These are phyloP conservation scores for Neonectria punicea DNA, from an alignment of 2,329 filamentous ascomycete species.

Conservation along the genomic window DNA sequence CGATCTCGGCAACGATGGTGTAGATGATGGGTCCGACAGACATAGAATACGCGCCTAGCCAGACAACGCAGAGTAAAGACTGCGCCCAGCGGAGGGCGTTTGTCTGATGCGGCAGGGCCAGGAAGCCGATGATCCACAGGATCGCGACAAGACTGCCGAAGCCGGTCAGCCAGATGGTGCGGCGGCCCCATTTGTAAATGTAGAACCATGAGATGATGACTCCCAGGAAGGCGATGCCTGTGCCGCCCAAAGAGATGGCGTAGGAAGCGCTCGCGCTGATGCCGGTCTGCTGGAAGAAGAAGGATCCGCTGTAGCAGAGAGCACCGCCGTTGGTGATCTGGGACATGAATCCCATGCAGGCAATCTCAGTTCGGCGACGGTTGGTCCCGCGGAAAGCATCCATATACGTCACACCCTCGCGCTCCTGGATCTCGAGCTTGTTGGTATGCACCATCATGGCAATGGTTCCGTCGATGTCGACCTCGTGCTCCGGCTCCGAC, in stretches of 20 bases:
- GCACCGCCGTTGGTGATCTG: conserved; percentile 56
- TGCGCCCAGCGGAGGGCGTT: conserved; percentile 52
- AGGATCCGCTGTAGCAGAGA: conserved; percentile 55
- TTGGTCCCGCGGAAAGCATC: conserved; percentile 62
- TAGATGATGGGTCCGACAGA: conserved; percentile 57
- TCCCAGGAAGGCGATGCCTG: conserved; percentile 55
- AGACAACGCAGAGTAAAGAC: conserved; percentile 55
- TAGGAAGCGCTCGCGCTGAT: conserved; percentile 51
- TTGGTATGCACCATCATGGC: conserved; percentile 58
- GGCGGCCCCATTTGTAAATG: conserved; percentile 54
- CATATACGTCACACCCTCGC: conserved; percentile 51
- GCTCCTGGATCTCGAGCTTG: conserved; percentile 56
- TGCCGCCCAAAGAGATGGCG: conserved; percentile 55
- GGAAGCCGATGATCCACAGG: conserved; percentile 56
- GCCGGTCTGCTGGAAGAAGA: conserved; percentile 60
- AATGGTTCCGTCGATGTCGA: conserved; percentile 51
- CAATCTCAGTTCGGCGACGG: conserved; percentile 58
- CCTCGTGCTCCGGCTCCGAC: conserved; percentile 44
- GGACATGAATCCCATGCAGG: conserved; percentile 53
- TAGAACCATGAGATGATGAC: conserved; percentile 57
- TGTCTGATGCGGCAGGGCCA: conserved; percentile 51
- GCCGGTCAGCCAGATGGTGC: conserved; percentile 55
- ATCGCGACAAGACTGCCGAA: conserved; percentile 50
- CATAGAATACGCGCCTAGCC: conserved; percentile 57
- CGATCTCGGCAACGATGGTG: conserved; percentile 55